phyloP scores from a whole-genome alignment of 768 basidiomycete genomes.

The Suillus placidus region DNA sequence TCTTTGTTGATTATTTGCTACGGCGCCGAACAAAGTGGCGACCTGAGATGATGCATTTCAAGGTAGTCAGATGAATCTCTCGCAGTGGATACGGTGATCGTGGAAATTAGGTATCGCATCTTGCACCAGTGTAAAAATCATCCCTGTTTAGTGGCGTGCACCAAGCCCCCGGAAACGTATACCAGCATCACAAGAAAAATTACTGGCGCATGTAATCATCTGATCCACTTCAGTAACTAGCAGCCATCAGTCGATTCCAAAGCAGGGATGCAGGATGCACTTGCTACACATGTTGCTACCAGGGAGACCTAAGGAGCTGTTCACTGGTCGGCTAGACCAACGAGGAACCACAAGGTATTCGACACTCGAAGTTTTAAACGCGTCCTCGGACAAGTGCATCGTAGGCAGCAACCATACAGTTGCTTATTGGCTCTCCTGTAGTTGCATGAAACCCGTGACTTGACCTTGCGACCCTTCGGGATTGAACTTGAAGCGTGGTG shows the following conservation, averaged over 20 bases:
- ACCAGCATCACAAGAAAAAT: neutral
- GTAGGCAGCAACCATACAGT: too few species aligned
- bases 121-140: neutral
- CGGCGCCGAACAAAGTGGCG: neutral
- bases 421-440: too few species aligned
- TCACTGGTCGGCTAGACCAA: neutral
- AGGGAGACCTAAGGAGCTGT: neutral
- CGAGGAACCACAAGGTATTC: neutral
- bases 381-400: neutral
- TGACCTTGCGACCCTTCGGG: neutral
- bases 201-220: neutral
- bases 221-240: neutral
- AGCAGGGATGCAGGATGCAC: neutral
- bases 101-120: neutral
- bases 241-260: neutral
- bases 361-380: neutral
- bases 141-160: neutral
- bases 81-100: neutral
- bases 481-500: neutral
- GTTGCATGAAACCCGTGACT: too few species aligned
- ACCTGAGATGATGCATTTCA: neutral
- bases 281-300: neutral
- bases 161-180: neutral
- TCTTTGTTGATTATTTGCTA: neutral
- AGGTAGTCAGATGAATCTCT: neutral